Evolutionary conservation across 192 early-diverging fungal genomes (phyloP).

Genomic region (Phycomyces nitens): DNA sequence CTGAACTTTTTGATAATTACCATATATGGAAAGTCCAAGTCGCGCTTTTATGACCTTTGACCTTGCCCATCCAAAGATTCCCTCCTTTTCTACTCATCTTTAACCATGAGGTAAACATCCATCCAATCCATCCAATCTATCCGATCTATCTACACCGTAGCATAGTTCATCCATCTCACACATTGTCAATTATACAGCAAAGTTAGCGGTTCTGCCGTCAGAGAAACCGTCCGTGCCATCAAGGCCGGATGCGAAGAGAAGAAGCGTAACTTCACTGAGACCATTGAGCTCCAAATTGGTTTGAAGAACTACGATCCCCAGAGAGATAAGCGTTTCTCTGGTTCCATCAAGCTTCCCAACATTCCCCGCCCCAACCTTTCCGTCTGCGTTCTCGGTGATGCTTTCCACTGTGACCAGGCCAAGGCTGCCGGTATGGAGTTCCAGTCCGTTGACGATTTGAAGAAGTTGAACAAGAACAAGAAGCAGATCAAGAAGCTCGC

Average conservation of each 20-base stretch:
- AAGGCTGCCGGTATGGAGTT: slow-evolving; percentile 86
- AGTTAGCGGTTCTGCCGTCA: slow-evolving; percentile 85
- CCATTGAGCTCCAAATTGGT: slow-evolving; percentile 96
- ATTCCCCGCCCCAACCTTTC: slow-evolving; percentile 93
- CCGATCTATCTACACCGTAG: slow-evolving; percentile 19
- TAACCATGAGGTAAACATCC: slow-evolving; percentile 31
- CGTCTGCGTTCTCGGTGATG: slow-evolving; percentile 94
- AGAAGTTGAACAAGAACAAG: slow-evolving; percentile 99
- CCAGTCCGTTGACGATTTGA: slow-evolving; percentile 96
- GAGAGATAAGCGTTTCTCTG: slow-evolving; percentile 99
- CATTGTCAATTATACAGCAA: slow-evolving; percentile 48
- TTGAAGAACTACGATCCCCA: slow-evolving; percentile 99
- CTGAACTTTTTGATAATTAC: neutral
- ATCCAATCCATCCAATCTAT: slow-evolving; percentile 5
- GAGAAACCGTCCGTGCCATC: slow-evolving; percentile 70
- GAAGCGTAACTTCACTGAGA: slow-evolving; percentile 94
- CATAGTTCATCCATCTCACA: neutral
- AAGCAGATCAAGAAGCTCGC: slow-evolving; percentile 99
- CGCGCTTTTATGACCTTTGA: neutral
- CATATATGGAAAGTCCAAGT: neutral
- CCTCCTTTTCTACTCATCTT: slow-evolving; percentile 13
- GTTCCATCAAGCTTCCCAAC: slow-evolving; percentile 91
- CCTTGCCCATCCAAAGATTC: slow-evolving; percentile 11
- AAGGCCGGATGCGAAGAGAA: slow-evolving; percentile 80
- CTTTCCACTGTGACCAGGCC: slow-evolving; percentile 93